phyloP scores from a whole-genome alignment of 2,329 filamentous ascomycete genomes.

The Fusarium solani-melongenae region DNA sequence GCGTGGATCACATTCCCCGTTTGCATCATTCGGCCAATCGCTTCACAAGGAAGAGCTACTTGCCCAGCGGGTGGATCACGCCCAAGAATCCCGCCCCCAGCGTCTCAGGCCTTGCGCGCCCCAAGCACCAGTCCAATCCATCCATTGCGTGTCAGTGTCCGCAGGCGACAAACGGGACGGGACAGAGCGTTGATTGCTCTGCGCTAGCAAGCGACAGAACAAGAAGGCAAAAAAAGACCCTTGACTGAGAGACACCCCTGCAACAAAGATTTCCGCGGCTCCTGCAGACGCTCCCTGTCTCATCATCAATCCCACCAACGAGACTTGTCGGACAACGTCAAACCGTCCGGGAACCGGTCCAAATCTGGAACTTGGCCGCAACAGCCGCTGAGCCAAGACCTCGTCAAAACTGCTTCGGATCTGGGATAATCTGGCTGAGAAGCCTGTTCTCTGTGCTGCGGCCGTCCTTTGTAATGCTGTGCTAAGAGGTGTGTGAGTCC shows the following conservation, averaged over 20 bases:
- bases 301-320: constrained; percentile 34
- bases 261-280: constrained; percentile 30
- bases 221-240: not conserved
- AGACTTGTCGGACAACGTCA: constrained; percentile 18
- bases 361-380: constrained; percentile 35
- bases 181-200: not conserved
- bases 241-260: constrained; percentile 16
- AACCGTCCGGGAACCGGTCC: constrained; percentile 27
- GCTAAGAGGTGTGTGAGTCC: constrained; percentile 2
- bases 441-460: constrained; percentile 5
- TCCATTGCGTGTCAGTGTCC: not conserved
- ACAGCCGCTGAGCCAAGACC: constrained; percentile 34
- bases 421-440: constrained; percentile 7
- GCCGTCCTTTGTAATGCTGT: constrained; percentile 20
- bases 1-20: not conserved
- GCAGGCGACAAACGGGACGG: not conserved
- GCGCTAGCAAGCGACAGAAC: not conserved
- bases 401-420: constrained; percentile 10
- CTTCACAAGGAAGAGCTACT: not conserved
- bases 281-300: constrained; percentile 14
- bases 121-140: constrained; percentile 14
- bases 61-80: constrained; percentile 15
- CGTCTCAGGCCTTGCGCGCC: constrained; percentile 25
- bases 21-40: constrained; percentile 7
- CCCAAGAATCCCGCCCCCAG: constrained; percentile 1